Evolutionary conservation across 2,329 filamentous ascomycete species (phyloP), one percentile per base, ranked within the genome.

Genomic region (Arthrobotrys sinensis): DNA sequence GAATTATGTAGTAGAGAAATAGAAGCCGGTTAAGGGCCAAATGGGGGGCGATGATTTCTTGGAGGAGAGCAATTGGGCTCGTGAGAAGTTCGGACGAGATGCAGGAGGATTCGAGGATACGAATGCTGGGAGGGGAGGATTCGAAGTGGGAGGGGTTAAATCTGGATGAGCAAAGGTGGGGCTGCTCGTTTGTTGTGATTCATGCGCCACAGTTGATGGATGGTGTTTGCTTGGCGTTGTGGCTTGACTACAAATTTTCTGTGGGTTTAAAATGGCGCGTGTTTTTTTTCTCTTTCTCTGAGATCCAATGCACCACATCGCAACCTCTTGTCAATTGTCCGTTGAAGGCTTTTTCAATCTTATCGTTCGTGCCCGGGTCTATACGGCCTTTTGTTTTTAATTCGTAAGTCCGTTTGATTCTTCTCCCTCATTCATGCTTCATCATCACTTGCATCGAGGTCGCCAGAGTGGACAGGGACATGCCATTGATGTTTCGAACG

Each of bases 191-290:
- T 40, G 48, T 57, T 65, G 69, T 48, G 72, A 60, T 76, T 65
- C 24, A 36, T 32, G 34, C 45, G 57, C 73, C 62, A 66, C 72
- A 66, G 40, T 7, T 12, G 24, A 19, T 14, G 46, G 5, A 16
- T 65, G 63, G 70, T 65, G 66, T 46, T 53, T n/a, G 50, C 8
- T 2, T 4, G n/a, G 10, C 10, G 28, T 6, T 62, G 66, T 77
- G 73, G 73, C 73, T 77, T 70, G 52, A 28, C 38, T 1, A 52
- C 73, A 66, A 53, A 66, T 77, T 77, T 69, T 70, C 38, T 60
- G 21, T 34, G 19, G 24, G 34, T 66, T 77, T 66, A 71, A 71
- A 70, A 62, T 57, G 62, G 72, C 48, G 73, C 73, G 66, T 34
- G 11, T 16, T 53, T 53, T 65, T 34, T 32, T 48, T 65, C 32